Percentiles rank a stretch among this genome's conserved stretches.
Evolutionary conservation across 805 yeast genomes (phyloP).

Genomic region (Tetrapisispora arboricola): DNA sequence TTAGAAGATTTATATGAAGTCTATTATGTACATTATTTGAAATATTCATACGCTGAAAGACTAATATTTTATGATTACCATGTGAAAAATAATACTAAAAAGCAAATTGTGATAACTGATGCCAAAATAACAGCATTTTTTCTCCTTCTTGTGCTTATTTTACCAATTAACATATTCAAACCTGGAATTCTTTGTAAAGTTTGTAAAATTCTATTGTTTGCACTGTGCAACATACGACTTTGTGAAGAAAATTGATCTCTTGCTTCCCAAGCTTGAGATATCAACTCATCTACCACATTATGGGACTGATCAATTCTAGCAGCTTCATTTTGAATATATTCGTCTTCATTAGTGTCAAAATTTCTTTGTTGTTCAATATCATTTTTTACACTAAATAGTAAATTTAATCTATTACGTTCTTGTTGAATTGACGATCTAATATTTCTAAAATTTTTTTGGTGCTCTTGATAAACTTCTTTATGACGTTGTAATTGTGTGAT

Average conservation of each 20-base stretch:
- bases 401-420: slow-evolving; percentile 66
- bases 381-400: slow-evolving; percentile 63
- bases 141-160: slow-evolving; percentile 80
- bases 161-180: slow-evolving; percentile 57
- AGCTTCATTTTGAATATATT: slow-evolving; percentile 71
- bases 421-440: slow-evolving; percentile 51
- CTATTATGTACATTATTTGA: background rate
- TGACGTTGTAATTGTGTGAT: slow-evolving; percentile 77
- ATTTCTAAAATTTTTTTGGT: slow-evolving; percentile 50
- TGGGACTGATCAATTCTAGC: slow-evolving; percentile 64
- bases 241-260: slow-evolving; percentile 77
- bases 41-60: background rate
- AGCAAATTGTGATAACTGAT: slow-evolving; percentile 58
- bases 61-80: slow-evolving; percentile 18
- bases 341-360: slow-evolving; percentile 37
- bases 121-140: slow-evolving; percentile 84
- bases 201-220: slow-evolving; percentile 52
- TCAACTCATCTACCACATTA: slow-evolving; percentile 63
- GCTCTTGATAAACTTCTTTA: slow-evolving; percentile 63
- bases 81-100: slow-evolving; percentile 53
- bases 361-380: slow-evolving; percentile 64
- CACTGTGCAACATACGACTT: slow-evolving; percentile 48
- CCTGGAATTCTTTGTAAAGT: slow-evolving; percentile 74
- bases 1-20: background rate
- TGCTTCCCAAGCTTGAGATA: slow-evolving; percentile 81